Evolutionary conservation across 164 flowering plant genomes (phyloP), one percentile per base, ranked within the genome.

Genomic region (Umbilicus rupestris): DNA sequence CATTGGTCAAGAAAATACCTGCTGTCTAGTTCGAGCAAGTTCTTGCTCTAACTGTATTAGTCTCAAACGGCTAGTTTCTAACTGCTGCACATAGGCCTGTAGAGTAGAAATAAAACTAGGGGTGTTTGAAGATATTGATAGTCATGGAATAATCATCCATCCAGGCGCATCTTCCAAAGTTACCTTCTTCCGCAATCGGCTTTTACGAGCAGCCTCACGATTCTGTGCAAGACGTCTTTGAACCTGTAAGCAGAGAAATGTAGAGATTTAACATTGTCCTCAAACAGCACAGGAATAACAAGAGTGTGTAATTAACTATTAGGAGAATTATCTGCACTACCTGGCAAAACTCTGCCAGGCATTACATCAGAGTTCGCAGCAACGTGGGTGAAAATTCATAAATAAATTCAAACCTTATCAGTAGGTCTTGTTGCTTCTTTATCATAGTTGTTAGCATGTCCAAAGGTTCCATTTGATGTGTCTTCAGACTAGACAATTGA

Each of bases 181-280:
- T 73, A 90, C 99, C 91, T 94, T 94, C 76, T 91, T 94, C 63
- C 99, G 78, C 64, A 89, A 64, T 17, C 99, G 97, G 69, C 99
- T 89, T 79, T 94, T 94, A 24, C 97, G 89, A 63, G 99, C 99
- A 77, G 99, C 99, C 82, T 91, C 99, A 30, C 97, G 97, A 73
- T 94, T 94, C 76, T 94, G 99, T 66, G 93, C 96, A 63, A 94
- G 91, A 68, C 99, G 96, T 74, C 99, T 83, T 73, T 81, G 80
- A 65, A 85, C 78, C 98, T 86, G 82, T n/a, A 63, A 30, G 8
- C 3, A 17, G 26, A 58, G 12, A 10, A 20, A n/a, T n/a, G n/a
- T n/a, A n/a, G n/a, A 35, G 7, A 35, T 35, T 0, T 5, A 35
- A 35, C 7, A 12, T 28, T 30, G 29, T 55, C 29, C 29, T n/a